Evolutionary conservation across 2,329 filamentous ascomycete species (phyloP), one percentile per base, ranked within the genome.

Genomic region (Ascochyta rabiei): DNA sequence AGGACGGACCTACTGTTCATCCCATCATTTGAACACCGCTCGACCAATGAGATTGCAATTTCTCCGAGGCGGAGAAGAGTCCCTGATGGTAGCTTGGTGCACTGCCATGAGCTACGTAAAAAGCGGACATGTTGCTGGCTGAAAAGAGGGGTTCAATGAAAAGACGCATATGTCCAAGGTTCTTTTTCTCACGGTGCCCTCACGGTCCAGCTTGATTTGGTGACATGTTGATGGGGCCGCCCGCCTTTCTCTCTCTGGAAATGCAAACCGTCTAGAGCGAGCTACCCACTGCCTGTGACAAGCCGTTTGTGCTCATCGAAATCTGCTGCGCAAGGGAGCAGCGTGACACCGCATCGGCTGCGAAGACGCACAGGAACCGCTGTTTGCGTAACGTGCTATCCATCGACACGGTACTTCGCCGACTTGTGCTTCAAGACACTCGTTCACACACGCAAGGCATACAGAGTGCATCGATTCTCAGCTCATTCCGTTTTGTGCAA

Each of bases 351-450:
- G 37, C 31, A 21, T 13, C 37, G 52, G 52, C 46, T 46, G n/a
- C 24, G 30, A 28, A n/a, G 45, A 37, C 23, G 52, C 38, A 49
- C 52, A 47, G 42, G 46, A 50, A 50, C 52, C 37, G 37, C 52
- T 50, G 41, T 38, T 38, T 46, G 52, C 44, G 52, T 37, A 18
- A 50, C 52, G 3, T 16, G n/a, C 21, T 39, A 24, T 37, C 52
- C 52, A 33, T 38, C 34, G 30, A 24, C 1, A 39, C 35, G 52
- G 52, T 38, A 41, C 13, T 19, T 55, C 50, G 52, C 34, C 52
- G 52, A 55, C 46, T 13, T 55, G 52, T 55, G 42, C 52, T 50
- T 49, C 37, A 31, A 55, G 52, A 55, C 52, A 55, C 8, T 41
- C 31, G 24, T 37, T 26, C 26, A 9, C 3, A n/a, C 31, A 23